Evolutionary conservation across 257 asterid species (phyloP).

Genomic region (Solanum rostratum): DNA sequence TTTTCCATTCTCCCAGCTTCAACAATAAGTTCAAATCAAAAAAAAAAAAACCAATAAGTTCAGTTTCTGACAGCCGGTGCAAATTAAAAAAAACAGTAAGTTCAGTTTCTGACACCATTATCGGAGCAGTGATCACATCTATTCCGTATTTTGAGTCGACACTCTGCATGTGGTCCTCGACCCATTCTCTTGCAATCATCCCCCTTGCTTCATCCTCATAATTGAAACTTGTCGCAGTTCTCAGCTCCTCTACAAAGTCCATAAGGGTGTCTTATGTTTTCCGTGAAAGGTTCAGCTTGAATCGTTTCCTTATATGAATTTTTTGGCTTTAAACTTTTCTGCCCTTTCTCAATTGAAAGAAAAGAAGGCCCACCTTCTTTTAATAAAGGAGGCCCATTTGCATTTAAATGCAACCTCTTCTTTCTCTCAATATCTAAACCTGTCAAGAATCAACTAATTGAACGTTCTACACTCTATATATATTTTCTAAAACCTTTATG

Average conservation of each 20-base stretch:
- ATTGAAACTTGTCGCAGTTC: not conserved
- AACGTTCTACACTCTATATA: not conserved
- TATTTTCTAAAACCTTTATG: not conserved
- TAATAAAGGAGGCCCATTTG: not conserved
- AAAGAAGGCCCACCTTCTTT: not conserved
- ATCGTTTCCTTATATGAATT: not conserved
- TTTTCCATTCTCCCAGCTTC: too few relatives aligned
- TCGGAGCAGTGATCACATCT: too few relatives aligned
- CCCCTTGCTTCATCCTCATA: not conserved
- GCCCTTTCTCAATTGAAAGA: not conserved
- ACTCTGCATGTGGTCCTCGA: not conserved
- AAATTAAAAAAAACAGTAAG: too few relatives aligned
- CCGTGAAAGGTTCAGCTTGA: not conserved
- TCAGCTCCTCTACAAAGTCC: not conserved
- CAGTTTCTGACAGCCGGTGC: too few relatives aligned
- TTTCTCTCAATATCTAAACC: not conserved
- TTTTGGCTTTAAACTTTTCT: not conserved
- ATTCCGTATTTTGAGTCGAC: not conserved
- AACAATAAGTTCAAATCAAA: too few relatives aligned
- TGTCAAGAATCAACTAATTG: not conserved
- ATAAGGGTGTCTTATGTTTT: not conserved
- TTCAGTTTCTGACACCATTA: too few relatives aligned
- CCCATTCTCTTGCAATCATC: not conserved
- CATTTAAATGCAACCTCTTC: not conserved
- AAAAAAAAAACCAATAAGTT: too few relatives aligned